phyloP scores from a whole-genome alignment of 495 filamentous ascomycete genomes.

The Beverwykella pulmonaria region DNA sequence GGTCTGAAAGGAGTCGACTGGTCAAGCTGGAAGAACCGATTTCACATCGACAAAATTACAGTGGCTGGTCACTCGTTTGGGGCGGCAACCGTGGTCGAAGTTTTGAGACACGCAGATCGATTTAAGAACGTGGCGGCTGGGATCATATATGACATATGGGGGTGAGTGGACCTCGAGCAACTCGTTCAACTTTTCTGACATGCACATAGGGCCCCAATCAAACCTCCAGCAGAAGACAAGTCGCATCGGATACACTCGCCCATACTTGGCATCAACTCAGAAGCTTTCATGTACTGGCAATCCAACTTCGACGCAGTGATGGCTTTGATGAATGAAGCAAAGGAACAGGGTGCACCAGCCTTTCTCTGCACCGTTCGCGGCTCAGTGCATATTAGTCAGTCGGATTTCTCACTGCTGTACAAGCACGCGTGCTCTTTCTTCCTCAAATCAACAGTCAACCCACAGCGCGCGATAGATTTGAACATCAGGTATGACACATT shows the following conservation, averaged over 20 bases:
- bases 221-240: slow-evolving; percentile 39
- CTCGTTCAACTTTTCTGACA: slow-evolving; percentile 40
- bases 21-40: slow-evolving; percentile 45
- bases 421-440: slow-evolving; percentile 56
- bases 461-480: slow-evolving; percentile 58
- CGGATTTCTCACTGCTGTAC: slow-evolving; percentile 64
- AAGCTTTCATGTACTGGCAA: slow-evolving; percentile 66
- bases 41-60: slow-evolving; percentile 43
- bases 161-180: slow-evolving; percentile 42
- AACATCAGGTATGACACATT: slow-evolving; percentile 49
- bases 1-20: slow-evolving; percentile 51
- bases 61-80: slow-evolving; percentile 49
- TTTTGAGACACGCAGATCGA: slow-evolving; percentile 51
- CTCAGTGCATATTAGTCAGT: slow-evolving; percentile 60
- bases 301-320: slow-evolving; percentile 58
- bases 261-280: slow-evolving; percentile 60
- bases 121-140: slow-evolving; percentile 59
- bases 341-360: slow-evolving; percentile 49
- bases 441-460: slow-evolving; percentile 61
- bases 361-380: slow-evolving; percentile 65
- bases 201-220: slow-evolving; percentile 35
- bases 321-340: slow-evolving; percentile 55
- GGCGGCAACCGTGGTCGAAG: slow-evolving; percentile 46
- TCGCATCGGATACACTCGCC: slow-evolving; percentile 52
- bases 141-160: slow-evolving; percentile 63